A percentile compares a stretch with the other conserved stretches of the same genome.
Conservation (phyloP, 345 rosid genomes). For the Ceriops decandra region DNA sequence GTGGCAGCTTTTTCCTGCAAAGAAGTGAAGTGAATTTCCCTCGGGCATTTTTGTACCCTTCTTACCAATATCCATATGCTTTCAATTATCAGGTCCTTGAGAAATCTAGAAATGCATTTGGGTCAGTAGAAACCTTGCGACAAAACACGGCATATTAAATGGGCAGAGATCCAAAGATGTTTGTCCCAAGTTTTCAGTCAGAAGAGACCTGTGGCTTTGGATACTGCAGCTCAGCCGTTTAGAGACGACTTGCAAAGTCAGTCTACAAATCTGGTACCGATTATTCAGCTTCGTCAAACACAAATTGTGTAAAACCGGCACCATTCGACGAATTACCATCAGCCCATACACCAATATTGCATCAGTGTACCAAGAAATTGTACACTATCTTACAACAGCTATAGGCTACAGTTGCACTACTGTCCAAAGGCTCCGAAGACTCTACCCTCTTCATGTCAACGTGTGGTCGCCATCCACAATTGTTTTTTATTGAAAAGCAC, state of each 20-base stretch:
- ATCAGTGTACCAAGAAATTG: background rate
- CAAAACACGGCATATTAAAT: no score
- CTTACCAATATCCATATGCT: no score
- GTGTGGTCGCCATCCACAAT: slow-evolving; percentile 20
- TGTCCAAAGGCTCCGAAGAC: slow-evolving; percentile 1
- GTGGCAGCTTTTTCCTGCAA: no score
- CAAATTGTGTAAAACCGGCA: background rate
- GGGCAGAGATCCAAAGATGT: no score
- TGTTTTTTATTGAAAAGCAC: background rate
- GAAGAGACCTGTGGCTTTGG: background rate
- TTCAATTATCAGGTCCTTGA: no score
- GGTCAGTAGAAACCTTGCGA: no score
- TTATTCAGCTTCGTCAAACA: slow-evolving; percentile 5
- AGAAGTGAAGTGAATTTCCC: no score
- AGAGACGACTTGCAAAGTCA: background rate
- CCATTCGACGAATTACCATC: background rate
- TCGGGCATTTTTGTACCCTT: no score
- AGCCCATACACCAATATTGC: background rate
- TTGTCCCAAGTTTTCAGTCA: no score
- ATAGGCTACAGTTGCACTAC: background rate
- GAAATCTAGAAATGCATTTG: no score
- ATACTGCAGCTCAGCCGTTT: background rate
- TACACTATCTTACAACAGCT: background rate
- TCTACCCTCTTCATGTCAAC: slow-evolving; percentile 15
- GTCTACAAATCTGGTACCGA: slow-evolving; percentile 5